Base-by-base conservation (phyloP, 1,284 basidiomycete genomes). In the Xerocomus amazonicus region DNA sequence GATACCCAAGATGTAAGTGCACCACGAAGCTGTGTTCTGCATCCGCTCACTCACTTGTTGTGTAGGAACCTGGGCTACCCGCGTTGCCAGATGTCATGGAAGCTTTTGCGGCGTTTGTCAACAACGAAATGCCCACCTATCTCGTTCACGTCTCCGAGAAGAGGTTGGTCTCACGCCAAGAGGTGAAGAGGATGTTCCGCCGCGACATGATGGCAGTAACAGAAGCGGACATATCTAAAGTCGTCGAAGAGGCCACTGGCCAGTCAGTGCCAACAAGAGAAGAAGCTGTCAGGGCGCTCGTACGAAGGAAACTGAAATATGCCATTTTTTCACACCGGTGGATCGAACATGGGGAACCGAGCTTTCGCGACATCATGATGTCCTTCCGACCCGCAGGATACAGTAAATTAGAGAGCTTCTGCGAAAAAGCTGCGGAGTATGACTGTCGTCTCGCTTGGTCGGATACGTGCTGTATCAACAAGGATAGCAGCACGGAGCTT, bases 311-410 rank as follows among this genome's bases (percentile, higher is more conserved):
- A 13, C 71, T 80, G 50, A 77, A 81, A 41, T 77, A 60, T 76
- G 23, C 65, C 81, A 13, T 83, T 74, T 58, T 80, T 76, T 26
- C 77, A 78, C 39, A 77, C 73, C 4, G 84, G 75, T 41, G 84
- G 84, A 14, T 83, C 80, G 7, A 87, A 80, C 62, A 78, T 77
- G n/a, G 81, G 77, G 39, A 10, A 60, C 83, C 50, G 74, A 85
- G 60, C 77, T 86, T 64, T 76, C 83, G n/a, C 72, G 73, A 36
- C 71, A 51, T 64, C 41, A 39, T 58, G 43, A 65, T 59, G 63
- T 68, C 62, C 3, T 65, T 68, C 46, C 43, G 8, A 35, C 66
- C 62, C 1, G 51, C 59, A 3, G 65, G 63, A 33, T 67, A 68
- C 9, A 32, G 17, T 45, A 65, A 65, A 14, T 58, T 65, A n/a